A percentile compares a stretch with the other conserved stretches of the same genome.
Conservation (phyloP, 805 yeast species). For the Kuraishia ogatae region DNA sequence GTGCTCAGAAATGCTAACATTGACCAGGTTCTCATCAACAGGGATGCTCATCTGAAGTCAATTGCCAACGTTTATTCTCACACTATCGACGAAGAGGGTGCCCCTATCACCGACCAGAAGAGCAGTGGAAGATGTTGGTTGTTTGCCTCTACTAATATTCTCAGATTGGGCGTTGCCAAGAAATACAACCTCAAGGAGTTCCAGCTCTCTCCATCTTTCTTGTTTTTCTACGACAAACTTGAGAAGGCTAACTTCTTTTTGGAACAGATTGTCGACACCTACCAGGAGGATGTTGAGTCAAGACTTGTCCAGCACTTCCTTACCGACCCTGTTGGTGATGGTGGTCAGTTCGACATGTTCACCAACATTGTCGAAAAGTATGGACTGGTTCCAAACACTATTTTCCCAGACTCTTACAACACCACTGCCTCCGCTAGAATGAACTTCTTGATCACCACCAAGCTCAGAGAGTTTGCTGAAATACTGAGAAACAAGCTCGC, state of each 20-base stretch:
- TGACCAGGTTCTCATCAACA: constrained; percentile 28
- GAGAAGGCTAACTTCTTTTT: constrained; percentile 78
- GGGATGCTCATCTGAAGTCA: constrained; percentile 19
- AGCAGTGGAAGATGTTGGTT: constrained; percentile 84
- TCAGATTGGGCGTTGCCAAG: constrained; percentile 55
- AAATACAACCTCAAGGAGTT: constrained; percentile 57
- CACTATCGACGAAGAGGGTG: constrained; percentile 38
- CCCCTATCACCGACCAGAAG: constrained; percentile 68
- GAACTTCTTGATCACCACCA: constrained; percentile 57
- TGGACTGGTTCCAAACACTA: constrained; percentile 68
- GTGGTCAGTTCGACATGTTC: constrained; percentile 87
- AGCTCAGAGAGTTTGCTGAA: constrained; percentile 74
- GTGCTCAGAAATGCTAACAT: constrained; percentile 26
- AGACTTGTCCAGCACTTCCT: constrained; percentile 62
- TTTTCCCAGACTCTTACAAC: constrained; percentile 60
- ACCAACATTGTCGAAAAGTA: constrained; percentile 69
- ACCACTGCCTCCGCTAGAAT: constrained; percentile 42
- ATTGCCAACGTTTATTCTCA: constrained; percentile 30
- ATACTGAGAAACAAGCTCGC: constrained; percentile 41
- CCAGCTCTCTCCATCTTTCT: constrained; percentile 70
- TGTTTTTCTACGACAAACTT: constrained; percentile 79
- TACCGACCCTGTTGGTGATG: constrained; percentile 64
- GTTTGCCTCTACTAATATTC: constrained; percentile 72
- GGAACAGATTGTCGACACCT: constrained; percentile 67
- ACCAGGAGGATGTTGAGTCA: constrained; percentile 56